Conservation (phyloP, 768 basidiomycete genomes). For the Termitomyces sp. region DNA sequence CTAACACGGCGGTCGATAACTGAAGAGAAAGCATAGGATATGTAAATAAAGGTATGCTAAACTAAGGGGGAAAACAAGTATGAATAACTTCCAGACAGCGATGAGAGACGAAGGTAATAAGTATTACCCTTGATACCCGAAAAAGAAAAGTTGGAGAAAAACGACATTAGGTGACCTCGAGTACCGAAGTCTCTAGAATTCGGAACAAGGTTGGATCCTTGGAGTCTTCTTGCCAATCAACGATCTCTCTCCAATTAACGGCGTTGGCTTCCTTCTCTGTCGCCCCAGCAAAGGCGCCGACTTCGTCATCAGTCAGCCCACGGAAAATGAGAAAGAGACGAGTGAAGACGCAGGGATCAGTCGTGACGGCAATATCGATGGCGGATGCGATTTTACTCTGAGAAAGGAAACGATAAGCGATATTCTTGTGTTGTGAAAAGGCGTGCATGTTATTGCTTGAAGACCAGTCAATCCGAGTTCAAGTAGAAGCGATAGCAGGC, state of each 20-base stretch:
- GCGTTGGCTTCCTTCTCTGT: constrained; percentile 86
- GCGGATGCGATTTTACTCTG: constrained; percentile 79
- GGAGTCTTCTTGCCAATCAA: constrained; percentile 80
- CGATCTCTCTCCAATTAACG: constrained; percentile 77
- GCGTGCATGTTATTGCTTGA: constrained; percentile 71
- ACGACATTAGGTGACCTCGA: constrained; percentile 58
- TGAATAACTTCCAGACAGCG: constrained; percentile 7
- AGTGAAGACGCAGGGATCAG: constrained; percentile 78
- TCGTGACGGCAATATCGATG: constrained; percentile 84
- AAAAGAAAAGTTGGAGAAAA: not conserved
- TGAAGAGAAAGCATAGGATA: constrained; percentile 5
- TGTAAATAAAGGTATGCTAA: constrained; percentile 13
- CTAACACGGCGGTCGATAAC: constrained; percentile 4
- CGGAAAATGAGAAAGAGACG: constrained; percentile 86
- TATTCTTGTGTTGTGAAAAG: constrained; percentile 78
- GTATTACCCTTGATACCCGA: no score
- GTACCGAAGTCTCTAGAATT: constrained; percentile 74
- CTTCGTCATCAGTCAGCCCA: constrained; percentile 78
- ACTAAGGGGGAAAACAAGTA: constrained; percentile 8
- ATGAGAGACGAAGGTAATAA: not conserved
- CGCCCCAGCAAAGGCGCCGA: constrained; percentile 68
- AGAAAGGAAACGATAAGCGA: constrained; percentile 86
- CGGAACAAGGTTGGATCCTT: constrained; percentile 76
- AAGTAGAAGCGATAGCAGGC: not conserved
- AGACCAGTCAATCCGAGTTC: constrained; percentile 4